phyloP scores from a whole-genome alignment of 1,284 basidiomycete species.

The Ustilago xerochloae region DNA sequence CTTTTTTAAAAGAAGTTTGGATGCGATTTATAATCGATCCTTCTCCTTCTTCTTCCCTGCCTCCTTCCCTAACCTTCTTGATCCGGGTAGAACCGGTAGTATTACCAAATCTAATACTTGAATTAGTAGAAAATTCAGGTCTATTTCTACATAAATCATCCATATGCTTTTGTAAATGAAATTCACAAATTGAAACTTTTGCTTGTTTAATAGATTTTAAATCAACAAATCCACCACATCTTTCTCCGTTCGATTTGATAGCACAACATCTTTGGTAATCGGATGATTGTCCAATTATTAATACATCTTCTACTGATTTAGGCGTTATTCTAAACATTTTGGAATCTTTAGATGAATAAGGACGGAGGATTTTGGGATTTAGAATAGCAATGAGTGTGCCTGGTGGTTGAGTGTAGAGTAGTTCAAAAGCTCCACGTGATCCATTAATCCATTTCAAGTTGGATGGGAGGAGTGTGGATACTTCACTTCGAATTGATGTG shows the following conservation, averaged over 20 bases:
- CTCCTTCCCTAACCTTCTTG: too few relatives aligned
- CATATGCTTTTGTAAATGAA: constrained; percentile 84
- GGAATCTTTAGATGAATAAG: constrained; percentile 69
- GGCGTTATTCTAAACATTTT: constrained; percentile 90
- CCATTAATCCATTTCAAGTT: constrained; percentile 81
- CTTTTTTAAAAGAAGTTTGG: constrained; percentile 8
- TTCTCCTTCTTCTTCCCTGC: constrained; percentile 1
- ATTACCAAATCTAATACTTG: constrained; percentile 14
- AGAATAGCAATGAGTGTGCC: constrained; percentile 89
- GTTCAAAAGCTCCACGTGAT: constrained; percentile 90
- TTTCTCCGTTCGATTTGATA: constrained; percentile 77
- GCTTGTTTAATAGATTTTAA: constrained; percentile 33
- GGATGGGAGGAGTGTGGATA: constrained; percentile 12
- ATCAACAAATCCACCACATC: constrained; percentile 76
- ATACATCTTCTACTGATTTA: constrained; percentile 79
- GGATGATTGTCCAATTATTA: constrained; percentile 83
- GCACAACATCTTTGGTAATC: constrained; percentile 87
- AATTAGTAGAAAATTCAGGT: constrained; percentile 78
- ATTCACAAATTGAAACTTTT: constrained; percentile 77
- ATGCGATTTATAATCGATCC: constrained; percentile 21
- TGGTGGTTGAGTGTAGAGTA: constrained; percentile 82
- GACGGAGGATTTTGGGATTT: constrained; percentile 86
- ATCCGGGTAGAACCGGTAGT: neutral
- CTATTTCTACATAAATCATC: constrained; percentile 77
- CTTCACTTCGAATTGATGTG: constrained; percentile 21